Evolutionary conservation across 345 rosid species (phyloP).

Genomic region (Eucalyptus globulus): DNA sequence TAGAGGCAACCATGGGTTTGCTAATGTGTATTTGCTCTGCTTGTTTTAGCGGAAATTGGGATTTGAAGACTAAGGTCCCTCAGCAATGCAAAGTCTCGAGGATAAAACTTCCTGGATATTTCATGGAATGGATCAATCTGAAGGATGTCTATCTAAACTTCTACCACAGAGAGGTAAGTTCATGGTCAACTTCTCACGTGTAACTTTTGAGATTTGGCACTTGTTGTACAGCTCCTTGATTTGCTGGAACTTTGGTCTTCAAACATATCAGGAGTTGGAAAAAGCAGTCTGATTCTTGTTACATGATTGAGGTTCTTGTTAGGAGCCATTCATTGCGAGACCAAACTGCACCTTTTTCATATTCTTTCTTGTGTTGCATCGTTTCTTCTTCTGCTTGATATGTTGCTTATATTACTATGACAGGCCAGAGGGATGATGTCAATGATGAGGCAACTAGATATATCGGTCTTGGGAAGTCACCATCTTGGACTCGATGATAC

Average conservation of each 20-base stretch:
- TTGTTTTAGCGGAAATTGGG: constrained; percentile 83
- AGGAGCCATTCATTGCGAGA: neutral
- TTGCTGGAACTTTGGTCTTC: neutral
- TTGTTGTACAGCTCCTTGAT: neutral
- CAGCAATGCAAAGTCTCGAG: constrained; percentile 61
- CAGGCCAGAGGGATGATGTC: constrained; percentile 92
- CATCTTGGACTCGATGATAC: constrained; percentile 91
- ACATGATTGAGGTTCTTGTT: neutral
- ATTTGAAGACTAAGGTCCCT: constrained; percentile 83
- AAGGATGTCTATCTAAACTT: constrained; percentile 77
- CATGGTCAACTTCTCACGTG: neutral
- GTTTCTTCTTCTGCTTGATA: neutral
- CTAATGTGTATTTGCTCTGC: neutral
- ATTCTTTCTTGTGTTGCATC: neutral
- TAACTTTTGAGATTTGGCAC: neutral
- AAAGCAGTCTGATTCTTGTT: neutral
- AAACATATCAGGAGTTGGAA: neutral
- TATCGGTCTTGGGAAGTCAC: constrained; percentile 66
- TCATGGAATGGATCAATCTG: constrained; percentile 88
- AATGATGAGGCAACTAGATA: constrained; percentile 73
- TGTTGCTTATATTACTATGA: neutral
- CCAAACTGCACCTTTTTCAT: neutral
- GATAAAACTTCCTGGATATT: constrained; percentile 69
- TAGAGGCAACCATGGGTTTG: neutral
- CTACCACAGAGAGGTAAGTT: constrained; percentile 51